Percentiles rank a stretch among this genome's conserved stretches.
Conservation (phyloP, 106 monocot genomes). For the Phalaenopsis aphrodite region DNA sequence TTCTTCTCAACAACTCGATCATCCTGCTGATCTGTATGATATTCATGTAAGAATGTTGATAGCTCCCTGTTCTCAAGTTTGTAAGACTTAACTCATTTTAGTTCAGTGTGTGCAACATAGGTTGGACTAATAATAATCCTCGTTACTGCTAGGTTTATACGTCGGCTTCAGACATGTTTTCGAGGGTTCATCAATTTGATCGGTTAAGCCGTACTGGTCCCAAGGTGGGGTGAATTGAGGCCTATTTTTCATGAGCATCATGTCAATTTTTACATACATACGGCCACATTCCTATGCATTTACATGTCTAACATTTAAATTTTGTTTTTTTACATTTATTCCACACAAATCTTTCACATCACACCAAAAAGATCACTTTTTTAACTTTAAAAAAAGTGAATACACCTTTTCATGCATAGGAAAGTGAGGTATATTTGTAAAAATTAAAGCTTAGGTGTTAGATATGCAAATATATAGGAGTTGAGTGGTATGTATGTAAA, state of each 20-base stretch:
- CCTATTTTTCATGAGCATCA: neutral
- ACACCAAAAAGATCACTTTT: no score
- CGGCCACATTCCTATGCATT: no score
- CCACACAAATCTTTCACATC: no score
- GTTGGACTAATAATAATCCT: conserved; percentile 1
- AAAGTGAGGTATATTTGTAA: no score
- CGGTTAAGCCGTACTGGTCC: conserved; percentile 47
- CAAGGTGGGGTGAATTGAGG: conserved; percentile 34
- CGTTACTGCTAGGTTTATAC: conserved; percentile 52
- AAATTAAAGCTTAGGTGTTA: no score
- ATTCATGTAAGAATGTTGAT: conserved; percentile 56
- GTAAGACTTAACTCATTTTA: neutral
- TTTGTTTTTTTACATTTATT: no score
- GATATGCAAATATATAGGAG: no score
- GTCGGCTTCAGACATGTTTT: conserved; percentile 58
- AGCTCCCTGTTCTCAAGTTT: neutral
- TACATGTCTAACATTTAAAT: no score
- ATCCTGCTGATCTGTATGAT: conserved; percentile 69
- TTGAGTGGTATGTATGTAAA: neutral
- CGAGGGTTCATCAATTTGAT: conserved; percentile 68
- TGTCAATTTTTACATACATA: neutral
- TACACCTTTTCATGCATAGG: no score
- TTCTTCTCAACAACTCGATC: conserved; percentile 54
- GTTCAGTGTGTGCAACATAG: neutral
- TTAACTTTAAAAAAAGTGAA: no score